Base-by-base conservation (phyloP, 352 stramenopile genomes). In the Plasmopara halstedii region DNA sequence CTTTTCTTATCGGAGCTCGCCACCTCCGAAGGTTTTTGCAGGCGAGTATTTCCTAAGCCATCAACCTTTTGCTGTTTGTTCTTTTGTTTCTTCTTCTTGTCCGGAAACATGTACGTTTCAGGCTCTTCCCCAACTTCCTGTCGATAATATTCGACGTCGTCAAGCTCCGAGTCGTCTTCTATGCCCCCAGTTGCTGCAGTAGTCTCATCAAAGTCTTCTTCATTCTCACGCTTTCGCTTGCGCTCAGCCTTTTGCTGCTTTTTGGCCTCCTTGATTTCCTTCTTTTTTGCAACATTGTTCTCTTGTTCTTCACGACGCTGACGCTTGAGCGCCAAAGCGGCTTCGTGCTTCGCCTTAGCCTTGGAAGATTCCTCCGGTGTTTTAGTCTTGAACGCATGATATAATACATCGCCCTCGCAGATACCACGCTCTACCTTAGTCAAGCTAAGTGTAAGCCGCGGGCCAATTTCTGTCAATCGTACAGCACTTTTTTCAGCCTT, bases 351-450 rank as follows among this genome's bases (percentile, higher is more conserved):
- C 3, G 75, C 77, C 64, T 94, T 91, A 6, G 73, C 69, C 58
- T 81, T 75, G 10, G 79, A 76, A n/a, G 75, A 59, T 40, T 94
- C 83, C 45, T 91, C 82, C 0, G 81, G 73, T 9, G 85, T 85
- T 68, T 96, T 96, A 23, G 67, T 78, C 45, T 67, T 76, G 69
- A 90, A 97, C 18, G 90, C 88, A 75, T 99, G 95, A 69, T 98
- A 99, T 50, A 99, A 79, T 33, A 99, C 92, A 64, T 99, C 96
- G 33, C 96, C 95, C 25, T 93, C 82, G 45, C 85, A 96, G 29
- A 99, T 73, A 44, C 95, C 95, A 41, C 94, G 78, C 73, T 99
- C 90, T 29, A 99, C 95, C 75, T 98, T 98, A 31, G 85, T 94
- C 2, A 99, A 71, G 56, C 96, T 85, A 19, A 99, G 64, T 15